Conservation (phyloP, 495 filamentous ascomycete species). For the Echria macrotheca region DNA sequence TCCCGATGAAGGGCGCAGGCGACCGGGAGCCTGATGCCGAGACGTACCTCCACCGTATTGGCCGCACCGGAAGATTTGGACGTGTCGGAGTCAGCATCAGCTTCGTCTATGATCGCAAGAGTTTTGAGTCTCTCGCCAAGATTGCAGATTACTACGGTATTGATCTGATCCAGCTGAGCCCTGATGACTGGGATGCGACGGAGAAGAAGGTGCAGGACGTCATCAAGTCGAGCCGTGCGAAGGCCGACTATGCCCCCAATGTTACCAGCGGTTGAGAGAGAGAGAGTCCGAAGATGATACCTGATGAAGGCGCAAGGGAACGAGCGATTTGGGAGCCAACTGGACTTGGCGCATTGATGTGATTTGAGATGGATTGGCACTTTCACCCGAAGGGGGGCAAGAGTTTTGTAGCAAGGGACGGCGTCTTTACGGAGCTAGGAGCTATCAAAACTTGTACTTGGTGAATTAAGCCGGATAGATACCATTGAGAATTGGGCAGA, state of each 20-base stretch:
- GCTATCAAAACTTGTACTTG: too few relatives aligned
- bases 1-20: constrained; percentile 52
- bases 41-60: constrained; percentile 97
- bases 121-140: constrained; percentile 65
- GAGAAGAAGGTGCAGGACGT: constrained; percentile 74
- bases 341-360: too few relatives aligned
- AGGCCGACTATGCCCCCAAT: constrained; percentile 50
- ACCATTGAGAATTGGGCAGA: too few relatives aligned
- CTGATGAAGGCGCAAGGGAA: too few relatives aligned
- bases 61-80: constrained; percentile 93
- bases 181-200: constrained; percentile 79
- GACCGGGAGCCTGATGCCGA: constrained; percentile 65
- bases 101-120: constrained; percentile 76
- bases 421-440: too few relatives aligned
- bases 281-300: too few relatives aligned
- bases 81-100: constrained; percentile 93
- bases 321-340: too few relatives aligned
- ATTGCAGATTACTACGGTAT: constrained; percentile 68
- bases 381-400: too few relatives aligned
- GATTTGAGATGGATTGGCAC: too few relatives aligned
- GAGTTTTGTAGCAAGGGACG: too few relatives aligned
- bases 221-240: constrained; percentile 74
- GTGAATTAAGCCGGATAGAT: too few relatives aligned
- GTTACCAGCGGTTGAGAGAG: constrained; percentile 18
- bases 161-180: constrained; percentile 45